These are phyloP conservation scores for Talaromyces sp. DNA, from an alignment of 2,329 filamentous ascomycete genomes.

Conservation along the genomic window DNA sequence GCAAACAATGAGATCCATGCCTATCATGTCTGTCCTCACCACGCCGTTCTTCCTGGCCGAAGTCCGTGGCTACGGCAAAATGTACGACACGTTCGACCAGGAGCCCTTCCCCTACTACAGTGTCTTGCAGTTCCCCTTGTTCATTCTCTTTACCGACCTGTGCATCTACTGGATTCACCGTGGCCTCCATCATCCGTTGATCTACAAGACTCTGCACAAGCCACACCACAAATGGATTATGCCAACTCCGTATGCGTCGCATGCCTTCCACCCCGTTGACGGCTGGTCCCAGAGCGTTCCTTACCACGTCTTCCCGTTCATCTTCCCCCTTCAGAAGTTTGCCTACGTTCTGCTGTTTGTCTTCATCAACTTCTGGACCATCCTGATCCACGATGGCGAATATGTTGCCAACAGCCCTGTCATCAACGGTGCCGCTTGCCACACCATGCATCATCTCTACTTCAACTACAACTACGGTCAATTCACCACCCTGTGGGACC, in stretches of 20 bases:
- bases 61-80: conserved; percentile 75
- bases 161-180: conserved; percentile 91
- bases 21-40: conserved; percentile 76
- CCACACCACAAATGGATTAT: conserved; percentile 99
- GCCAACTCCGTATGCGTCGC: conserved; percentile 86
- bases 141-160: conserved; percentile 83
- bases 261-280: conserved; percentile 92
- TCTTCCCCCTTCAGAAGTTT: conserved; percentile 89
- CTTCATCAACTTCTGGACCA: conserved; percentile 96
- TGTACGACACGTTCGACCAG: conserved; percentile 75
- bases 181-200: conserved; percentile 68
- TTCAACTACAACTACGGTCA: conserved; percentile 93
- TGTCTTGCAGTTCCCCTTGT: conserved; percentile 77
- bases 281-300: conserved; percentile 84
- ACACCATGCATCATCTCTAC: conserved; percentile 83
- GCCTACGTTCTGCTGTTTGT: conserved; percentile 80
- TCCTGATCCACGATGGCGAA: conserved; percentile 93
- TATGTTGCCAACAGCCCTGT: conserved; percentile 87
- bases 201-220: conserved; percentile 93
- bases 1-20: conserved; percentile 72
- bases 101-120: conserved; percentile 76
- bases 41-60: conserved; percentile 76
- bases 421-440: conserved; percentile 91
- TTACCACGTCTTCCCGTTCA: conserved; percentile 88
- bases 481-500: conserved; percentile 89